Percentiles rank a stretch among this genome's conserved stretches.
phyloP scores from a whole-genome alignment of 1,139 yeast genomes.

The Kodamaea arcana region DNA sequence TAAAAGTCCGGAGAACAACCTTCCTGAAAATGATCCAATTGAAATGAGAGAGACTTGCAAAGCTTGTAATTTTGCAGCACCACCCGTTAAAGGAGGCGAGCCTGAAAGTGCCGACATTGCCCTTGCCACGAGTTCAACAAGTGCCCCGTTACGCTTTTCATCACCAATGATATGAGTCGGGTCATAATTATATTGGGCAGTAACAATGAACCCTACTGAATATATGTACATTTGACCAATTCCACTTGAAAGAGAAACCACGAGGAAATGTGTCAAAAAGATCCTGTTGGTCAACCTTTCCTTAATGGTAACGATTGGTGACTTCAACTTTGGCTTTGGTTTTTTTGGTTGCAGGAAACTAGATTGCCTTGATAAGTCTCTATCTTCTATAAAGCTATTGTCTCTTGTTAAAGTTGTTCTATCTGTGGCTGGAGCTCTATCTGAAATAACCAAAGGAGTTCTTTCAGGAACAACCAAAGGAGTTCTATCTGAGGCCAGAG shows the following conservation, averaged over 20 bases:
- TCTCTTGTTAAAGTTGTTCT: conserved; percentile 11
- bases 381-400: conserved; percentile 9
- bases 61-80: conserved; percentile 39
- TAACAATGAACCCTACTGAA: conserved; percentile 41
- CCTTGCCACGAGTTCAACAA: conserved; percentile 3
- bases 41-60: conserved; percentile 43
- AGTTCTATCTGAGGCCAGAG: not conserved
- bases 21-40: conserved; percentile 37
- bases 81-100: conserved; percentile 10
- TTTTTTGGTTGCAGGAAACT: not conserved
- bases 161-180: not conserved
- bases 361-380: conserved; percentile 2
- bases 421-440: conserved; percentile 1
- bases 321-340: conserved; percentile 7
- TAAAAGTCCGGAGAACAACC: conserved; percentile 34
- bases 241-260: conserved; percentile 35
- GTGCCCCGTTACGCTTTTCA: not conserved
- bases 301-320: conserved; percentile 24
- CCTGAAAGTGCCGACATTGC: conserved; percentile 4
- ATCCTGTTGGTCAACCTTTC: conserved; percentile 21
- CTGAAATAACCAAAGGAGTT: not conserved
- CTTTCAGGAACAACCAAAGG: not conserved
- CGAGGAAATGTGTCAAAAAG: conserved; percentile 33
- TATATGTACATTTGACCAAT: conserved; percentile 43
- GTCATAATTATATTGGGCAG: conserved; percentile 34